Conservation (phyloP, 805 yeast genomes). For the Candida mattraensis region DNA sequence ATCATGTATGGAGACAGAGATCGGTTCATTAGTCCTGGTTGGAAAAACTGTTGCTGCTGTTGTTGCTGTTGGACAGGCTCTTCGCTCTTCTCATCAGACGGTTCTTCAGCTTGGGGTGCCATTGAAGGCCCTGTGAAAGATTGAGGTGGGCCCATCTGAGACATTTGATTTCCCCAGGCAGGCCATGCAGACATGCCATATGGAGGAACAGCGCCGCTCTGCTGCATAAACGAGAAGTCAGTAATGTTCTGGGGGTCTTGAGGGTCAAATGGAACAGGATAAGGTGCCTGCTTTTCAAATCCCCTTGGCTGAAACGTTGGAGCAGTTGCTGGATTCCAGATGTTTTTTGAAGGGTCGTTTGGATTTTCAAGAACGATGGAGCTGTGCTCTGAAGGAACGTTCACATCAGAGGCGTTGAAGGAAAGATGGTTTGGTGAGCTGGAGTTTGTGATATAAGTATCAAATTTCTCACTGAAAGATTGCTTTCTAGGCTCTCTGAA, state of each 20-base stretch:
- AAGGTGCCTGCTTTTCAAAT: slow-evolving; percentile 14
- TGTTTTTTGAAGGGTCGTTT: slow-evolving; percentile 32
- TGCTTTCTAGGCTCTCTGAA: slow-evolving; percentile 40
- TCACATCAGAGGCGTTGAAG: slow-evolving; percentile 27
- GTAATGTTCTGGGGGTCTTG: slow-evolving; percentile 12
- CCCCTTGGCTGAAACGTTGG: slow-evolving; percentile 55
- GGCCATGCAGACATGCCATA: slow-evolving; percentile 19
- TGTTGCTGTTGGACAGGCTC: slow-evolving; percentile 5
- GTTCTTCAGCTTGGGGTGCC: slow-evolving; percentile 4
- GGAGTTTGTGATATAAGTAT: slow-evolving; percentile 43
- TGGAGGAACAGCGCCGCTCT: slow-evolving; percentile 19
- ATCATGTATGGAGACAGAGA: slow-evolving; percentile 43
- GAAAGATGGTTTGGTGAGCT: slow-evolving; percentile 32
- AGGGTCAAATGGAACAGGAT: slow-evolving; percentile 18
- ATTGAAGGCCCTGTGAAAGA: slow-evolving; percentile 6
- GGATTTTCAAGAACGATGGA: slow-evolving; percentile 33
- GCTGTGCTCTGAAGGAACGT: slow-evolving; percentile 35
- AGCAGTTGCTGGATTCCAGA: slow-evolving; percentile 70
- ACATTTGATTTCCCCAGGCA: slow-evolving; percentile 14
- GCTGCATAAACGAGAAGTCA: slow-evolving; percentile 13
- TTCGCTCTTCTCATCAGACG: slow-evolving; percentile 6
- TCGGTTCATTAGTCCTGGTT: slow-evolving; percentile 25
- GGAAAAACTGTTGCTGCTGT: slow-evolving; percentile 20
- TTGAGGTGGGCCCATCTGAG: slow-evolving; percentile 16
- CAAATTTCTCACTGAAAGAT: slow-evolving; percentile 62